These are phyloP conservation scores for Colletotrichum sp. DNA, from an alignment of 2,329 filamentous ascomycete genomes.

Conservation along the genomic window DNA sequence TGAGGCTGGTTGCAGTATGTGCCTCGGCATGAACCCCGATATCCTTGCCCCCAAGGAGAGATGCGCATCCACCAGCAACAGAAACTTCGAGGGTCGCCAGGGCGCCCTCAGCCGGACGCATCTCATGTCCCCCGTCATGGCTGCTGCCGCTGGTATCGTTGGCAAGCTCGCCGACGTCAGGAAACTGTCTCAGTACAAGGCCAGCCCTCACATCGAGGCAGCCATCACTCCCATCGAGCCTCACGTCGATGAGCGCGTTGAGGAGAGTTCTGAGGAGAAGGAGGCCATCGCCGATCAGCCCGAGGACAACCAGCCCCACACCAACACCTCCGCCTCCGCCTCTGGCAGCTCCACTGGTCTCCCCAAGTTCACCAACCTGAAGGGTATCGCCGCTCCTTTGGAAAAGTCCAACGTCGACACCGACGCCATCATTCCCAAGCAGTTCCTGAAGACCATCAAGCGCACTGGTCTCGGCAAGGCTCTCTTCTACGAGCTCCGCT, in stretches of 20 bases:
- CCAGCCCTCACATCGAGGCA: conserved; percentile 66
- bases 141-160: conserved; percentile 85
- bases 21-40: conserved; percentile 98
- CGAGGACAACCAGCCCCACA: conserved; percentile 71
- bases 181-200: conserved; percentile 65
- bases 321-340: conserved; percentile 38
- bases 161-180: conserved; percentile 94
- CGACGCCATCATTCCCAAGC: conserved; percentile 99
- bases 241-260: conserved; percentile 58
- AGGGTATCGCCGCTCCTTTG: conserved; percentile 86
- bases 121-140: conserved; percentile 97
- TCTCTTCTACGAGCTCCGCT: conserved; percentile 86
- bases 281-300: conserved; percentile 63
- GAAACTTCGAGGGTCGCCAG: conserved; percentile 97
- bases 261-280: conserved; percentile 55
- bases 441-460: conserved; percentile 99
- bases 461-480: conserved; percentile 89
- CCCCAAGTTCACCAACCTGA: conserved; percentile 82
- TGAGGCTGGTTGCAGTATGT: conserved; percentile 99
- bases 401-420: conserved; percentile 94
- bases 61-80: conserved; percentile 94
- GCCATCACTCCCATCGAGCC: conserved; percentile 49
- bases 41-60: conserved; percentile 91
- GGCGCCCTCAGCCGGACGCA: conserved; percentile 91
- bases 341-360: conserved; percentile 59